Evolutionary conservation across 176 grass and related monocot species (phyloP).

Genomic region (Lolium rigidum): DNA sequence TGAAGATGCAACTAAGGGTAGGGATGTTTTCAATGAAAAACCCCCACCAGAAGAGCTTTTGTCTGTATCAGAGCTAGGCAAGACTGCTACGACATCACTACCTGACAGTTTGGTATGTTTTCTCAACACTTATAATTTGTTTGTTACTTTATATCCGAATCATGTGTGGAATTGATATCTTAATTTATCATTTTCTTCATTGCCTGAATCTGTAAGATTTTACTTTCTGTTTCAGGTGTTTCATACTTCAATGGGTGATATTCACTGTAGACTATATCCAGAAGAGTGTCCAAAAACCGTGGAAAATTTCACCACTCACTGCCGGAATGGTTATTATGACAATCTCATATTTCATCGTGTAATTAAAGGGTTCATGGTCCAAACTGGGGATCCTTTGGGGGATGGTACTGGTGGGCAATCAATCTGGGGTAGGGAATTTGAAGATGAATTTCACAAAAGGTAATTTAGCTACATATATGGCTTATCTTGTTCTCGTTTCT

Average conservation of each 20-base stretch:
- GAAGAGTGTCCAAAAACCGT: conserved; percentile 99
- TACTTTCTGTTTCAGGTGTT: conserved; percentile 64
- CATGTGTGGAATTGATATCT: not conserved
- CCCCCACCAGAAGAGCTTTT: conserved; percentile 97
- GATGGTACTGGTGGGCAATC: conserved; percentile 99
- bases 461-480: conserved; percentile 25
- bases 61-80: conserved; percentile 89
- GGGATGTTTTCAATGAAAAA: conserved; percentile 99
- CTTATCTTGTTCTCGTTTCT: not conserved
- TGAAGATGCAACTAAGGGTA: conserved; percentile 97
- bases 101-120: conserved; percentile 88
- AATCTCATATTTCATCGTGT: conserved; percentile 98
- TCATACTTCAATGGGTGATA: conserved; percentile 95
- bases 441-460: conserved; percentile 99
- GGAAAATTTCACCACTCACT: conserved; percentile 98
- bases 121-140: not conserved
- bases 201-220: conserved; percentile 14
- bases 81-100: conserved; percentile 80
- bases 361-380: conserved; percentile 98
- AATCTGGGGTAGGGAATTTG: conserved; percentile 96
- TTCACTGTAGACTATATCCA: conserved; percentile 93
- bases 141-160: not conserved
- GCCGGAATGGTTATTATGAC: conserved; percentile 95
- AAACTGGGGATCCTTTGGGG: conserved; percentile 96
- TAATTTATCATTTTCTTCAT: not conserved